Conservation (phyloP, 2,329 filamentous ascomycete species). For the Cercospora berteroae region DNA sequence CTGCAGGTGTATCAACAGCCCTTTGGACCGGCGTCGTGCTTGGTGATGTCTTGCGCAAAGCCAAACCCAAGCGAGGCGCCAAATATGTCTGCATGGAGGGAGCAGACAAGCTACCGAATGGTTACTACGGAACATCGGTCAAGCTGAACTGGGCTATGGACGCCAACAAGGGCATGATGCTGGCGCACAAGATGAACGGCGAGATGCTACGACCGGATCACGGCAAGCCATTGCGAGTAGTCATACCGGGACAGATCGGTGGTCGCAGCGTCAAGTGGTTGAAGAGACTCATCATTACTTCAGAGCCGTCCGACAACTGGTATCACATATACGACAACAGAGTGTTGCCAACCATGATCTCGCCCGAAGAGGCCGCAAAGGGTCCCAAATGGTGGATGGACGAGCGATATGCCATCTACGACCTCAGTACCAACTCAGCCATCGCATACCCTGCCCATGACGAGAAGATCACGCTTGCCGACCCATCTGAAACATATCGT, state of each 20-base stretch:
- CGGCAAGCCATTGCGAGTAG: slow-evolving; percentile 75
- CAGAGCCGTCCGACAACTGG: slow-evolving; percentile 83
- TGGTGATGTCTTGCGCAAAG: slow-evolving; percentile 65
- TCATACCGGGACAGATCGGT: slow-evolving; percentile 89
- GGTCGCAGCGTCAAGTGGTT: slow-evolving; percentile 93
- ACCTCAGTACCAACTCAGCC: slow-evolving; percentile 83
- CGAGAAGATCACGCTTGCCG: slow-evolving; percentile 58
- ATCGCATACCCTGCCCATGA: slow-evolving; percentile 77
- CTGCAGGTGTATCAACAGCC: slow-evolving; percentile 81
- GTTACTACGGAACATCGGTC: slow-evolving; percentile 82
- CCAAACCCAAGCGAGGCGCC: slow-evolving; percentile 66
- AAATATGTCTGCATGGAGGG: slow-evolving; percentile 89
- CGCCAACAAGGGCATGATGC: slow-evolving; percentile 75
- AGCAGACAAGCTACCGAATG: slow-evolving; percentile 81
- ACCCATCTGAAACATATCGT: slow-evolving; percentile 57
- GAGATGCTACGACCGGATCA: slow-evolving; percentile 78
- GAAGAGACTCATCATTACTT: slow-evolving; percentile 74
- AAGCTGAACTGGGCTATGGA: slow-evolving; percentile 89
- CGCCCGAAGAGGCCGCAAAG: slow-evolving; percentile 73
- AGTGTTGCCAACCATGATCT: slow-evolving; percentile 81
- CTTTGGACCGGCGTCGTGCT: slow-evolving; percentile 82
- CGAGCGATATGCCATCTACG: slow-evolving; percentile 89
- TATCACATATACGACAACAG: slow-evolving; percentile 94
- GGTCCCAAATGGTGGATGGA: slow-evolving; percentile 79
- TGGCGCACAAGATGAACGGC: slow-evolving; percentile 90